Percentiles rank a stretch among this genome's conserved stretches.
These are phyloP conservation scores for Conringia planisiliqua DNA, from an alignment of 345 rosid species.

Conservation along the genomic window DNA sequence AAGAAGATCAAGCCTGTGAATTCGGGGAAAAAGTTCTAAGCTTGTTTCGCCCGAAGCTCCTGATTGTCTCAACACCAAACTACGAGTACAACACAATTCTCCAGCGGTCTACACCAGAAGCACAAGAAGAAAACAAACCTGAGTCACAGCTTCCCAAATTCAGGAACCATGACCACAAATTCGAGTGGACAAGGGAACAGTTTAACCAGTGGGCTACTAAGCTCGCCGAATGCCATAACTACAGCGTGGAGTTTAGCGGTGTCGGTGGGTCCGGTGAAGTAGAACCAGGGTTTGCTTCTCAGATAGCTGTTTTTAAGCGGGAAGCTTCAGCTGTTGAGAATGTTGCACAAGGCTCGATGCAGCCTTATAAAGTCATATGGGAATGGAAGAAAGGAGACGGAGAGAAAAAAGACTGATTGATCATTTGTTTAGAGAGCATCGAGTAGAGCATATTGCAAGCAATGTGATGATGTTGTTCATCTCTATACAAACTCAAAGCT, in stretches of 20 bases:
- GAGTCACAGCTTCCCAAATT: conserved; percentile 52
- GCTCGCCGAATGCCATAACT: conserved; percentile 54
- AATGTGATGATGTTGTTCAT: neutral
- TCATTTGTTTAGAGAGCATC: neutral
- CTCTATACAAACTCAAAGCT: neutral
- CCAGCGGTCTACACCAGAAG: conserved; percentile 41
- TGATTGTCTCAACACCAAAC: conserved; percentile 91
- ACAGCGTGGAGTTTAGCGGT: conserved; percentile 77
- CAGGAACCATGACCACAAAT: conserved; percentile 96
- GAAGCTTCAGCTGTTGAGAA: neutral
- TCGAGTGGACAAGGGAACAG: conserved; percentile 95
- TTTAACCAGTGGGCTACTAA: conserved; percentile 67
- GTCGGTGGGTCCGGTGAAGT: conserved; percentile 74
- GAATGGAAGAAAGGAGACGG: conserved; percentile 51
- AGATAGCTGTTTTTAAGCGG: conserved; percentile 72
- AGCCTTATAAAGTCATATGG: conserved; percentile 63
- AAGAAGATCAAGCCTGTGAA: conserved; percentile 70
- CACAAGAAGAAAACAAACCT: conserved; percentile 59
- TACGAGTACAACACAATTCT: conserved; percentile 86
- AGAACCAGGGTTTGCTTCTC: conserved; percentile 90
- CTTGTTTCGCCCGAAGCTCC: conserved; percentile 57
- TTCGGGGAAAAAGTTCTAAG: conserved; percentile 69
- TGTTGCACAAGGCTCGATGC: neutral
- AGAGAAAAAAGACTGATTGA: conserved; percentile 2
- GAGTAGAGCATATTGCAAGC: neutral